Conservation (phyloP, 306 rosid species). For the Hylodesmum podocarpum region DNA sequence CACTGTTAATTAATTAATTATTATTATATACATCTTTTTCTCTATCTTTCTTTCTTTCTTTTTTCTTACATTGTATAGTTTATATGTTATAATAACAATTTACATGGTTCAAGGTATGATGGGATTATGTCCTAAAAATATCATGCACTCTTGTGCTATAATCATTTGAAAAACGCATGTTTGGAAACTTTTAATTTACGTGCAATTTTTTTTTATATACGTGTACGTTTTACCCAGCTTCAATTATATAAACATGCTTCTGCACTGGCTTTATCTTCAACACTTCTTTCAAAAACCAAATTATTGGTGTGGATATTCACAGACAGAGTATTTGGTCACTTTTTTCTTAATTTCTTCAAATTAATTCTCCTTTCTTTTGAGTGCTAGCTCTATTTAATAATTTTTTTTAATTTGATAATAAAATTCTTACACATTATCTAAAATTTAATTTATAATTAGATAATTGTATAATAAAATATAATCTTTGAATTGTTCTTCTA, state of each 20-base stretch:
- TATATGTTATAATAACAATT: slow-evolving; percentile 6
- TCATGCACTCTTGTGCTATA: slow-evolving; percentile 39
- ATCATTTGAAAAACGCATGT: slow-evolving; percentile 46
- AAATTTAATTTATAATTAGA: no score
- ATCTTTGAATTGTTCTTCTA: no score
- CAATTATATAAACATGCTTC: slow-evolving; percentile 36
- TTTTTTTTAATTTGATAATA: no score
- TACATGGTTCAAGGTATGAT: slow-evolving; percentile 33
- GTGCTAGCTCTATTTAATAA: no score
- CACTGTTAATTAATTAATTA: slow-evolving; percentile 32
- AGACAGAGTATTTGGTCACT: neutral
- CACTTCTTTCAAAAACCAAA: slow-evolving; percentile 30
- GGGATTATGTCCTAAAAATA: slow-evolving; percentile 21
- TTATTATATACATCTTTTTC: slow-evolving; percentile 7
- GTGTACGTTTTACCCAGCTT: slow-evolving; percentile 18
- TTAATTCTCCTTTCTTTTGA: neutral
- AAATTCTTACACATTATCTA: no score
- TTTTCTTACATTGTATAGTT: neutral
- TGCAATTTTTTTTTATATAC: slow-evolving; percentile 12
- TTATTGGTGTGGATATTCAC: slow-evolving; percentile 18
- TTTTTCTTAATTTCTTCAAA: neutral
- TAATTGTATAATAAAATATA: no score
- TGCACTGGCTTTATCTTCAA: slow-evolving; percentile 33
- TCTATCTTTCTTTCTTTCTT: neutral
- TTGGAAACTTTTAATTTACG: slow-evolving; percentile 29